Conservation (phyloP, 805 yeast genomes). For the Kuraishia hungarica region DNA sequence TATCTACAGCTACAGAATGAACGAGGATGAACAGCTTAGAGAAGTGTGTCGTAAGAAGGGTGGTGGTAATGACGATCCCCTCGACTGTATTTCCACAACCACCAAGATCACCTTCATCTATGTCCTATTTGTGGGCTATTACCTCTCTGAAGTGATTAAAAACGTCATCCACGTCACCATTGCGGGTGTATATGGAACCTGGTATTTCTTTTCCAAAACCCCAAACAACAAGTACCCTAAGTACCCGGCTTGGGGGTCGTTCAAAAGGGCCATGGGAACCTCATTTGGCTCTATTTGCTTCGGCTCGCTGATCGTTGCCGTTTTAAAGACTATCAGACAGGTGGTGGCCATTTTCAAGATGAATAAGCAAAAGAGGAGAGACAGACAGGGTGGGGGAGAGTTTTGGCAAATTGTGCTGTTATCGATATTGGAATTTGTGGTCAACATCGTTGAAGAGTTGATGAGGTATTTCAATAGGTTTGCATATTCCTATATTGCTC, state of each 20-base stretch:
- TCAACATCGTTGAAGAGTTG: conserved; percentile 63
- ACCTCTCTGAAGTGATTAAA: conserved; percentile 68
- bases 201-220: conserved; percentile 70
- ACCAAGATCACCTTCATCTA: conserved; percentile 32
- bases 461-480: conserved; percentile 83
- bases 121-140: conserved; percentile 74
- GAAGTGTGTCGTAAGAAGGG: background rate
- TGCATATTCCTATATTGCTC: conserved; percentile 79
- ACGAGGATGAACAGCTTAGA: background rate
- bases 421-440: conserved; percentile 11
- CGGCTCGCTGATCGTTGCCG: conserved; percentile 54
- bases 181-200: conserved; percentile 72
- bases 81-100: background rate
- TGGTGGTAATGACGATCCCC: background rate
- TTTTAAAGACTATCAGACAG: conserved; percentile 37
- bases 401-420: conserved; percentile 9
- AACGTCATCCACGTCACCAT: conserved; percentile 69
- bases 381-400: conserved; percentile 12
- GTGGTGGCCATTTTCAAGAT: conserved; percentile 47
- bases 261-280: conserved; percentile 29
- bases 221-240: conserved; percentile 64
- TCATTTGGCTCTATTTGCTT: conserved; percentile 13
- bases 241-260: conserved; percentile 67
- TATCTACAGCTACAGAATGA: background rate
- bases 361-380: conserved; percentile 31